Percentiles rank a stretch among this genome's conserved stretches.
Evolutionary conservation across 768 basidiomycete species (phyloP).

Genomic region (Mycena albidolilacea): DNA sequence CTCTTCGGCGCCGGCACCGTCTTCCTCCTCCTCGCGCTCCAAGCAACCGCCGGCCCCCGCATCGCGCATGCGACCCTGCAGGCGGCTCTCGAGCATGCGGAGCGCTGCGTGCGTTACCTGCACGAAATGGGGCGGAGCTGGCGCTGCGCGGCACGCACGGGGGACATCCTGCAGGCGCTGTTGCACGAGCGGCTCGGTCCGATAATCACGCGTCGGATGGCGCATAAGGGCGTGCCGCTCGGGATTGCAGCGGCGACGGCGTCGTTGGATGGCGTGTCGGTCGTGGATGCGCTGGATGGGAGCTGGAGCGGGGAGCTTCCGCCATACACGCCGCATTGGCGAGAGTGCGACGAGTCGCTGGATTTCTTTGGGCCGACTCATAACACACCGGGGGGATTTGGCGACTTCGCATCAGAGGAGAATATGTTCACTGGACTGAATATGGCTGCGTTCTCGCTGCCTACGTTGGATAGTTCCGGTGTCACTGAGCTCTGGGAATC

Average conservation of each 20-base stretch:
- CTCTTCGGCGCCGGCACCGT: constrained; percentile 57
- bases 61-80: constrained; percentile 31
- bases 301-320: no score
- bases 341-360: no score
- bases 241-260: background rate
- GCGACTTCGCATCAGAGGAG: no score
- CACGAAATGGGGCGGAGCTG: constrained; percentile 25
- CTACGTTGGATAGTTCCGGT: no score
- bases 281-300: no score
- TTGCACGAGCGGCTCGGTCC: constrained; percentile 22
- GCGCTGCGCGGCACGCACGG: constrained; percentile 15
- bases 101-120: constrained; percentile 32
- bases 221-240: background rate
- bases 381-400: no score
- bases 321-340: no score
- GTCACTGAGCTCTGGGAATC: no score
- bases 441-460: no score
- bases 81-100: constrained; percentile 30
- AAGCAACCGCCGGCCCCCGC: constrained; percentile 41
- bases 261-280: no score
- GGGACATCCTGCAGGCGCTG: constrained; percentile 15
- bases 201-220: constrained; percentile 27
- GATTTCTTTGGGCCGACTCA: no score
- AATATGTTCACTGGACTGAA: no score
- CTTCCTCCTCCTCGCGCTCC: constrained; percentile 53